These are phyloP conservation scores for Adenanthera pavonina DNA, from an alignment of 306 rosid genomes.

Conservation along the genomic window DNA sequence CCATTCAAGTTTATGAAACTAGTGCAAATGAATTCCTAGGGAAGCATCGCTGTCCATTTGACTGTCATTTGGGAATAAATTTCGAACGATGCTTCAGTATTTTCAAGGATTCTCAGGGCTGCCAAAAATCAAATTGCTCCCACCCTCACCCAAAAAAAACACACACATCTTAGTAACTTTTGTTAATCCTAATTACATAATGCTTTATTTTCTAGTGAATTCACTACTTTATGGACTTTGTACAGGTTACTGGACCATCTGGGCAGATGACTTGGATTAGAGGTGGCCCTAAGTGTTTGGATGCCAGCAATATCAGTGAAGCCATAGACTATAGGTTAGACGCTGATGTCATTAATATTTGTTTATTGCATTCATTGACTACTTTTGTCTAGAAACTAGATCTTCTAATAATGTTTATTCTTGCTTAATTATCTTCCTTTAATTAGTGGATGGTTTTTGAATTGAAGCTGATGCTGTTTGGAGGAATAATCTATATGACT, in stretches of 20 bases:
- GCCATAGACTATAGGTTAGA: constrained; percentile 81
- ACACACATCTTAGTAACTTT: neutral
- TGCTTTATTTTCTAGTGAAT: no score
- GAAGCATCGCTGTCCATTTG: neutral
- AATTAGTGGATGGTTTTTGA: neutral
- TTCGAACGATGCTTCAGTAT: neutral
- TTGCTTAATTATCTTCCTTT: constrained; percentile 13
- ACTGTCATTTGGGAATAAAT: constrained; percentile 12
- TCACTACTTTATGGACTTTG: constrained; percentile 14
- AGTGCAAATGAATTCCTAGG: constrained; percentile 6
- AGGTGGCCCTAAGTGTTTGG: constrained; percentile 81
- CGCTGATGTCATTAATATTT: constrained; percentile 8
- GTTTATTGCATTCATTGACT: neutral
- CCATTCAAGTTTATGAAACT: neutral
- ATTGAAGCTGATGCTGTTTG: neutral
- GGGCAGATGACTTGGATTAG: constrained; percentile 95
- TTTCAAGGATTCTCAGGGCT: neutral
- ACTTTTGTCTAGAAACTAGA: constrained; percentile 1
- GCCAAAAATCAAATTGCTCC: neutral
- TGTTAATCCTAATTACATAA: constrained; percentile 9
- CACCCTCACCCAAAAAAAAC: no score
- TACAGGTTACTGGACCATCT: constrained; percentile 90
- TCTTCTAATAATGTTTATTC: neutral
- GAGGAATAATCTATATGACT: constrained; percentile 8
- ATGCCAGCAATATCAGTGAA: constrained; percentile 64